phyloP scores from a whole-genome alignment of 2,329 filamentous ascomycete genomes.

The Elsinoe arachidis region DNA sequence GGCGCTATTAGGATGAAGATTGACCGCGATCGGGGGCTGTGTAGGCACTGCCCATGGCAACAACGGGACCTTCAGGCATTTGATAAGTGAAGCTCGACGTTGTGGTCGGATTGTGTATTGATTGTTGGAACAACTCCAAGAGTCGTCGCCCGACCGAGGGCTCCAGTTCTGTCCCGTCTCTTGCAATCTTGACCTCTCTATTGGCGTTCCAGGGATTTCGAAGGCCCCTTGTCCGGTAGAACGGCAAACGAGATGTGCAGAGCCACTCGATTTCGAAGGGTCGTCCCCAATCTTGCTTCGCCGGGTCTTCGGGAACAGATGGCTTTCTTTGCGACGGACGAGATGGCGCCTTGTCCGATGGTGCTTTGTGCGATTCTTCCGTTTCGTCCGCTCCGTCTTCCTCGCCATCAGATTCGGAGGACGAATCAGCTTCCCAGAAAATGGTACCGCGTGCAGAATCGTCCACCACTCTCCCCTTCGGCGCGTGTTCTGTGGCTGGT shows the following conservation, averaged over 20 bases:
- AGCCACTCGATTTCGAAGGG: constrained; percentile 89
- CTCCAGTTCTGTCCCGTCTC: constrained; percentile 89
- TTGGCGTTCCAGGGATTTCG: constrained; percentile 95
- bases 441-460: constrained; percentile 91
- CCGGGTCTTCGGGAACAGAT: constrained; percentile 24
- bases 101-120: not conserved
- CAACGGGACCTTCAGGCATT: not conserved
- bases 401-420: constrained; percentile 43
- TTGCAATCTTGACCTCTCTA: constrained; percentile 88
- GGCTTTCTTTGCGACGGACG: constrained; percentile 15
- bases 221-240: constrained; percentile 78
- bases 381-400: not conserved
- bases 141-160: constrained; percentile 68
- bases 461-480: constrained; percentile 79
- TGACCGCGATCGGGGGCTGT: not conserved
- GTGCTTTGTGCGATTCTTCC: constrained; percentile 28
- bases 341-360: not conserved
- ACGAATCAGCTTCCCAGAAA: constrained; percentile 78
- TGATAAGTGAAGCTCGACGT: not conserved
- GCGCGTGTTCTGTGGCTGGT: constrained; percentile 66
- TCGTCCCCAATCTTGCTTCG: constrained; percentile 68
- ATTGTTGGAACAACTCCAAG: constrained; percentile 63
- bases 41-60: not conserved
- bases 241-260: constrained; percentile 72
- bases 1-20: no score